phyloP scores from a whole-genome alignment of 768 basidiomycete genomes.

The Pleurotus djamor region DNA sequence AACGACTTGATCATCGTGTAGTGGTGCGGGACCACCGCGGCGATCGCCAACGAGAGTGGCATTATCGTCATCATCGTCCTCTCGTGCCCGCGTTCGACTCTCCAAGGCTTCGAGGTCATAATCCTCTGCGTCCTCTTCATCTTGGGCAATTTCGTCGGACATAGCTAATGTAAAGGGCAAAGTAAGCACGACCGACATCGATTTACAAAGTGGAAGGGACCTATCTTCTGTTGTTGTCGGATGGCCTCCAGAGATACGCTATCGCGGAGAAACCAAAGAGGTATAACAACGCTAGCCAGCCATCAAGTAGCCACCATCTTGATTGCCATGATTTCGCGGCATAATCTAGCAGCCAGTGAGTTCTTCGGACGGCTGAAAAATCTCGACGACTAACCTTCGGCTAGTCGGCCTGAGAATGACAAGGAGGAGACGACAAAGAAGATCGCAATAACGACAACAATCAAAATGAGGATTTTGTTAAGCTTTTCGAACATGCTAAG shows the following conservation, averaged over 20 bases:
- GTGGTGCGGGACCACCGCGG: constrained; percentile 41
- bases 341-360: constrained; percentile 58
- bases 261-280: constrained; percentile 77
- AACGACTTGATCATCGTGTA: constrained; percentile 72
- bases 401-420: constrained; percentile 86
- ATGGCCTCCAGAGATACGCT: constrained; percentile 92
- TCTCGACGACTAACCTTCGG: constrained; percentile 62
- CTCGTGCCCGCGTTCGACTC: constrained; percentile 44
- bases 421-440: constrained; percentile 95
- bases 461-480: constrained; percentile 79
- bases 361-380: constrained; percentile 4
- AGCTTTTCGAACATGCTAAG: constrained; percentile 86
- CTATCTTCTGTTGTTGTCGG: constrained; percentile 85
- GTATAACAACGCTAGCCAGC: constrained; percentile 90
- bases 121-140: constrained; percentile 91
- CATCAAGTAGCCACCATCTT: constrained; percentile 97
- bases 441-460: constrained; percentile 76
- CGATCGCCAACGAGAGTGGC: constrained; percentile 69
- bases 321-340: constrained; percentile 86
- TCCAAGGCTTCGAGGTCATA: constrained; percentile 83
- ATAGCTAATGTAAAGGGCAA: constrained; percentile 70
- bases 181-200: constrained; percentile 14
- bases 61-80: constrained; percentile 68
- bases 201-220: constrained; percentile 28
- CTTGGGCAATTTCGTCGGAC: constrained; percentile 95